Evolutionary conservation across 2,329 filamentous ascomycete species (phyloP).

Genomic region (Paecilomyces niveus): DNA sequence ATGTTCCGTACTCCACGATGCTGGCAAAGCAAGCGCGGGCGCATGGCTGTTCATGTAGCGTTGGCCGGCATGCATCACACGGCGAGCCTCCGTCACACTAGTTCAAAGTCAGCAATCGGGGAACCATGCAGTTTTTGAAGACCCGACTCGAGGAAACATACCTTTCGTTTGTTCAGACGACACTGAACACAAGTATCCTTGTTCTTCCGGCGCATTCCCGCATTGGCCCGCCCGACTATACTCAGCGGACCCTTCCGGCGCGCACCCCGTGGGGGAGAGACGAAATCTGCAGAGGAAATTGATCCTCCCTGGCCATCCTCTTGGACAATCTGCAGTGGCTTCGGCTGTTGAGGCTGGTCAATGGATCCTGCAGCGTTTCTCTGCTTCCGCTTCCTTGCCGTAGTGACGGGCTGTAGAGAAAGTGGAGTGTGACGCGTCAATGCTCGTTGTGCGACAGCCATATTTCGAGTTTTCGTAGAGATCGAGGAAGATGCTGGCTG

Average conservation of each 20-base stretch:
- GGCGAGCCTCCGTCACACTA: constrained; percentile 37
- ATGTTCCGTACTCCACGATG: constrained; percentile 38
- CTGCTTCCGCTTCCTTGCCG: constrained; percentile 26
- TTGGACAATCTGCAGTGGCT: constrained; percentile 36
- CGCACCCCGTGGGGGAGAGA: constrained; percentile 35
- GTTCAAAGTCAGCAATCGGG: constrained; percentile 5
- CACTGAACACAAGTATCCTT: constrained; percentile 40
- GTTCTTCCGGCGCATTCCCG: constrained; percentile 35
- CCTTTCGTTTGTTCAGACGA: constrained; percentile 38
- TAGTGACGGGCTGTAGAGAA: not conserved
- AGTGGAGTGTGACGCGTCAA: not conserved
- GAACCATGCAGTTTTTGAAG: not conserved
- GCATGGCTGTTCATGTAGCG: constrained; percentile 37
- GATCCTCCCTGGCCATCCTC: constrained; percentile 37
- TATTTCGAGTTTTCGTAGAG: constrained; percentile 25
- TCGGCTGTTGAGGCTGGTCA: constrained; percentile 19
- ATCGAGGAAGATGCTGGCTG: constrained; percentile 25
- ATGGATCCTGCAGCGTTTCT: constrained; percentile 18
- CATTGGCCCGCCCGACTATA: constrained; percentile 33
- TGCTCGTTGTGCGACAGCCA: constrained; percentile 10
- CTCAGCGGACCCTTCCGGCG: constrained; percentile 36
- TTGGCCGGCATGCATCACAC: constrained; percentile 35
- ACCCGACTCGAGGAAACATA: constrained; percentile 11
- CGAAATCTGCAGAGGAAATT: constrained; percentile 34
- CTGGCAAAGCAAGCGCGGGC: constrained; percentile 38